phyloP scores from a whole-genome alignment of 176 grass and related monocot genomes.

The Oryza punctata region DNA sequence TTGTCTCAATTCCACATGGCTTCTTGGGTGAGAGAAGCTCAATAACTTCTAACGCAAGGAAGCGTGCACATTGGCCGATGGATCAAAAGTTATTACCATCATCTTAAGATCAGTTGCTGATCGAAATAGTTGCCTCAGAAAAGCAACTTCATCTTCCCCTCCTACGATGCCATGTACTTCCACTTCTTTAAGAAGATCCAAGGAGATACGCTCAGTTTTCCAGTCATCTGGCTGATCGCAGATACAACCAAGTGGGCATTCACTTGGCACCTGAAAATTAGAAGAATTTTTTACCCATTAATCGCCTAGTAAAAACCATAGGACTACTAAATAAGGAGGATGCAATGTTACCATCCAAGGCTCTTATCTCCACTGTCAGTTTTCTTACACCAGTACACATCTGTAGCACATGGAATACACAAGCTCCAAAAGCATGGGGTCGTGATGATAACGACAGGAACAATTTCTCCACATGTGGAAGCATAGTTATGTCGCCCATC shows the following conservation, averaged over 20 bases:
- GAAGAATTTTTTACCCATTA: not conserved
- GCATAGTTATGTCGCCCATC: not conserved
- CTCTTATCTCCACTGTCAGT: not conserved
- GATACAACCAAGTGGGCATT: not conserved
- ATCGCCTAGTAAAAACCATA: not conserved
- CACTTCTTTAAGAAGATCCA: slow-evolving; percentile 16
- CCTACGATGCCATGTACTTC: slow-evolving; percentile 15
- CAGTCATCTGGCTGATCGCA: not conserved
- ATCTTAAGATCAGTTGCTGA: not conserved
- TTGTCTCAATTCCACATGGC: not conserved
- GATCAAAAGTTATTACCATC: not conserved
- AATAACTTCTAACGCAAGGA: not conserved
- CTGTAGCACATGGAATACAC: not conserved
- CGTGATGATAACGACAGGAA: not conserved
- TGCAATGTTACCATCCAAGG: not conserved
- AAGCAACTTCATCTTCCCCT: not conserved
- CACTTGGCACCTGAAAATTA: not conserved
- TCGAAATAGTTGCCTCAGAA: not conserved
- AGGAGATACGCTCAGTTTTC: not conserved
- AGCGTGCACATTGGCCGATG: not conserved
- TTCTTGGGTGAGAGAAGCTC: not conserved
- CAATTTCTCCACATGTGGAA: not conserved
- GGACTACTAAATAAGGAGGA: not conserved
- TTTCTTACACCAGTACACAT: not conserved
- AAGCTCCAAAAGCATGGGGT: not conserved